Conservation (phyloP, 164 flowering plant genomes). For the Chimonanthus praecox region DNA sequence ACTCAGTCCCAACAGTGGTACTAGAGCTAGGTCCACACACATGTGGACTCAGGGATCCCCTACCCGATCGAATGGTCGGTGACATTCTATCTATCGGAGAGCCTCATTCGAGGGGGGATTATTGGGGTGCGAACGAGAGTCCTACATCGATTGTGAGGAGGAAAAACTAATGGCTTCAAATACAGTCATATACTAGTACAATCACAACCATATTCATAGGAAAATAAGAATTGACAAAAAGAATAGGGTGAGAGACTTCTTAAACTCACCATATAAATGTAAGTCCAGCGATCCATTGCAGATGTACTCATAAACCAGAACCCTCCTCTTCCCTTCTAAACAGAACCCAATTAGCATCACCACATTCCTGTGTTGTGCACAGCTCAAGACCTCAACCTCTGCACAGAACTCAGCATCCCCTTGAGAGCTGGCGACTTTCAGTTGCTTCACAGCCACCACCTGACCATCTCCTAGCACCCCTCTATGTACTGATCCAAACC, state of each 20-base stretch:
- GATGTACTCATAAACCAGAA: conserved; percentile 80
- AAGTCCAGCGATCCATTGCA: conserved; percentile 87
- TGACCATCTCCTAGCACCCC: conserved; percentile 72
- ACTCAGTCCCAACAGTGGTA: no score
- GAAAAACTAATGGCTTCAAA: no score
- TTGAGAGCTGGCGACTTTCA: conserved; percentile 50
- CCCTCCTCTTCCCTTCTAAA: conserved; percentile 50
- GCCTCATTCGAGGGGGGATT: no score
- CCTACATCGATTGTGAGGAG: no score
- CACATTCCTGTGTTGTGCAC: conserved; percentile 94
- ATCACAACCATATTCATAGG: not conserved
- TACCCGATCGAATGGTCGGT: no score
- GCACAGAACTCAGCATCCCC: conserved; percentile 75
- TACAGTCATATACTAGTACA: no score
- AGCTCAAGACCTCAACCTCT: conserved; percentile 79
- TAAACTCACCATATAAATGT: conserved; percentile 64
- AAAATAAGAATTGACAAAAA: not conserved
- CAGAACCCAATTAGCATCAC: conserved; percentile 90
- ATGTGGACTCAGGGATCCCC: no score
- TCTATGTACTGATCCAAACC: conserved; percentile 69
- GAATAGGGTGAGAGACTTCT: not conserved
- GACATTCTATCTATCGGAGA: no score
- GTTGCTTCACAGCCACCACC: conserved; percentile 80
- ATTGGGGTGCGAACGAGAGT: no score
- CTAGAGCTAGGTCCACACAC: no score